Percentiles rank a stretch among this genome's conserved stretches.
phyloP scores from a whole-genome alignment of 2,329 filamentous ascomycete genomes.

The Penicillium brevicompactum region DNA sequence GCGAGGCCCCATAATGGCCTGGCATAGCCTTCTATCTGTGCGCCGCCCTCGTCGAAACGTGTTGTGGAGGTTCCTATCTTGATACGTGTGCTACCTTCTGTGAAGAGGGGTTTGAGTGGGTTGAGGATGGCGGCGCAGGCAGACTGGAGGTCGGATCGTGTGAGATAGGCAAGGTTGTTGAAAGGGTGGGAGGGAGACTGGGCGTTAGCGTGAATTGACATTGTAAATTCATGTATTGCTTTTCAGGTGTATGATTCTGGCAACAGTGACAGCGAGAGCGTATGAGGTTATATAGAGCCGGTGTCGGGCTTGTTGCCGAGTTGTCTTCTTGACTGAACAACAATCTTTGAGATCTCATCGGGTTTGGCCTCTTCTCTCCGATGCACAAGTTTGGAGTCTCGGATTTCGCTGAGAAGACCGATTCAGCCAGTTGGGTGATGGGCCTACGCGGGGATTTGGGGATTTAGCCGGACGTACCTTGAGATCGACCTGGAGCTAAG shows the following conservation, averaged over 20 bases:
- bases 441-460: neutral
- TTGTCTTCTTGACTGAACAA: neutral
- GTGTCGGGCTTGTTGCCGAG: neutral
- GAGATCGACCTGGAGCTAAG: constrained; percentile 1
- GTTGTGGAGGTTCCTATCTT: constrained; percentile 72
- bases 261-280: too few species aligned
- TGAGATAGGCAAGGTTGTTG: constrained; percentile 29
- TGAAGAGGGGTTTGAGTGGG: constrained; percentile 72
- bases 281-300: neutral
- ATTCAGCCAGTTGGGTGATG: neutral
- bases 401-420: constrained; percentile 7
- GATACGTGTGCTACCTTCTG: constrained; percentile 65
- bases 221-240: constrained; percentile 2
- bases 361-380: neutral
- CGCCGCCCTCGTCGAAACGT: constrained; percentile 74
- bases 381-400: neutral
- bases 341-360: neutral
- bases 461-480: constrained; percentile 9
- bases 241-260: too few species aligned
- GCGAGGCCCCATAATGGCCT: constrained; percentile 76
- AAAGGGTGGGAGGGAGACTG: constrained; percentile 32
- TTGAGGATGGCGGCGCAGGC: constrained; percentile 67
- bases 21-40: constrained; percentile 75
- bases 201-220: constrained; percentile 35
- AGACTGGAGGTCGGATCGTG: constrained; percentile 52